phyloP scores from a whole-genome alignment of 352 stramenopile genomes.

The Phytopythium mirpurense region DNA sequence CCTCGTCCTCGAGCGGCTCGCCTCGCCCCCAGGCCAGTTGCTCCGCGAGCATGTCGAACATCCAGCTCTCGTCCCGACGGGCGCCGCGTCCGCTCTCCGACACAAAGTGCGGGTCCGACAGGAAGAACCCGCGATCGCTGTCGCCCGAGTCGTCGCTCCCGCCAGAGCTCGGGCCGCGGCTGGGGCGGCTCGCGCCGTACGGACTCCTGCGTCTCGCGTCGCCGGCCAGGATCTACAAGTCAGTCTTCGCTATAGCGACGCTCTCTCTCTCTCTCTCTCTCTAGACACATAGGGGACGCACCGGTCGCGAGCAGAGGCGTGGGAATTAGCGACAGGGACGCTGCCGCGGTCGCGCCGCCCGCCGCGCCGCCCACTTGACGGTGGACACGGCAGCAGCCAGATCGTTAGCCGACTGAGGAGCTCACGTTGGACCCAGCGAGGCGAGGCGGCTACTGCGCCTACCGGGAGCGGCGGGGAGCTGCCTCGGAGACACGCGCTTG shows the following conservation, averaged over 20 bases:
- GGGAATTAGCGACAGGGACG: background rate
- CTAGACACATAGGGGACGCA: background rate
- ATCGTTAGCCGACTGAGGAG: background rate
- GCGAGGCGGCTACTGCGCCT: background rate
- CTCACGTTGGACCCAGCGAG: background rate
- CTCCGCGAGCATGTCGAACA: constrained; percentile 3
- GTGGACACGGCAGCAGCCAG: background rate
- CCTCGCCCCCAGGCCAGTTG: background rate
- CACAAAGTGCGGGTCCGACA: background rate
- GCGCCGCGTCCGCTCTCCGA: constrained; percentile 8
- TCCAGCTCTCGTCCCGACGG: background rate
- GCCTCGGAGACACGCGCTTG: too few relatives aligned
- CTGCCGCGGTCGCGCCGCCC: background rate
- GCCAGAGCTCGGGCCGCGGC: background rate
- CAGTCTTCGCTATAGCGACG: too few relatives aligned
- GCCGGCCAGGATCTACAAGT: too few relatives aligned
- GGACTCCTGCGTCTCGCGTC: too few relatives aligned
- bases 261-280: background rate
- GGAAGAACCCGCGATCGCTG: background rate
- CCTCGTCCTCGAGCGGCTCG: background rate
- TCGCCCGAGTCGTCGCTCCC: background rate
- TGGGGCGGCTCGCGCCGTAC: background rate
- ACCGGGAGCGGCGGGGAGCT: background rate
- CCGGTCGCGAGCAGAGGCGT: background rate
- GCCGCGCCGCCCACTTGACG: background rate